phyloP scores from a whole-genome alignment of 164 flowering plant genomes.

The Euptelea pleiosperma region DNA sequence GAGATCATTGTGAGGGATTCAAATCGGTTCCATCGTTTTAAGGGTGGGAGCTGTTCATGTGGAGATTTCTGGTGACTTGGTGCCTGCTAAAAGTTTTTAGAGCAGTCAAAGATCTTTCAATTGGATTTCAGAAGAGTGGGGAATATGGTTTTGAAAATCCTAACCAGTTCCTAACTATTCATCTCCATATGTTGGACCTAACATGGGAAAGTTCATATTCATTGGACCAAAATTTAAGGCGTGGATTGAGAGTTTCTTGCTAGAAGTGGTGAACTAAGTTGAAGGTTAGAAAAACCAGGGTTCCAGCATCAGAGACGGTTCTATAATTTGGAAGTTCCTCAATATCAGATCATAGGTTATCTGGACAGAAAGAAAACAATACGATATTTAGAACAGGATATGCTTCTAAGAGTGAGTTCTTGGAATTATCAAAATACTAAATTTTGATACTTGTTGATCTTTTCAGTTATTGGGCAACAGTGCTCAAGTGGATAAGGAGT shows the following conservation, averaged over 20 bases:
- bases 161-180: not conserved
- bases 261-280: not conserved
- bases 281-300: not conserved
- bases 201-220: too few species aligned
- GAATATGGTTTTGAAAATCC: not conserved
- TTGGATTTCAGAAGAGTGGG: not conserved
- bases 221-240: too few species aligned
- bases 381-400: too few species aligned
- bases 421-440: too few species aligned
- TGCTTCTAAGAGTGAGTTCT: too few species aligned
- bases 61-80: slow-evolving; percentile 29
- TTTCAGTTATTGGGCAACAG: not conserved
- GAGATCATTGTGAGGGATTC: slow-evolving; percentile 33
- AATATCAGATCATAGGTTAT: too few species aligned
- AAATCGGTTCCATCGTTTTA: slow-evolving; percentile 31
- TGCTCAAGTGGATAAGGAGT: not conserved
- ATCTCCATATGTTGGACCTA: too few species aligned
- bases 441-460: not conserved
- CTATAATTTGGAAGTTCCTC: too few species aligned
- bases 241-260: too few species aligned
- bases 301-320: not conserved
- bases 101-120: not conserved
- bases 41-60: slow-evolving; percentile 32
- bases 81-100: not conserved
- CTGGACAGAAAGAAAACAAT: too few species aligned